phyloP scores from a whole-genome alignment of 1,139 yeast species.

The Saccharomyces uvarum region DNA sequence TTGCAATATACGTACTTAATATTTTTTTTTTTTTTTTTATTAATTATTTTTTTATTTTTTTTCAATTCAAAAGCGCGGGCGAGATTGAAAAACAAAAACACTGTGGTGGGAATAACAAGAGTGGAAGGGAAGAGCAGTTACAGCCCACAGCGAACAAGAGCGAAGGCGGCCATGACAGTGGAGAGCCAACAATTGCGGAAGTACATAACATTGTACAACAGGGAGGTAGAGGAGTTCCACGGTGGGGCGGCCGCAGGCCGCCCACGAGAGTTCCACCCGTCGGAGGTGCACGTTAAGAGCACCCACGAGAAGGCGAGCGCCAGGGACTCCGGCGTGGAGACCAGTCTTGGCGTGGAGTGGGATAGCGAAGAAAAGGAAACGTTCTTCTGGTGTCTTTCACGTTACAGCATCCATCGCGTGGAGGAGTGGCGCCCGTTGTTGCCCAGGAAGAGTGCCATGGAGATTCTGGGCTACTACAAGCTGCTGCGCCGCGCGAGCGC shows the following conservation, averaged over 20 bases:
- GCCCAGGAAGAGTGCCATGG: conserved; percentile 23
- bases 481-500: conserved; percentile 11
- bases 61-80: background rate
- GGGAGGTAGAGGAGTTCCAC: background rate
- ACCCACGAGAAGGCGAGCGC: conserved; percentile 1
- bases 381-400: conserved; percentile 25
- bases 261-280: background rate
- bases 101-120: background rate
- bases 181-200: background rate
- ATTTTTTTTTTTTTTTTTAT: background rate
- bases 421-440: conserved; percentile 25
- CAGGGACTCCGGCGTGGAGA: background rate
- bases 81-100: background rate
- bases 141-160: background rate
- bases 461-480: conserved; percentile 24
- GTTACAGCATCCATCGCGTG: conserved; percentile 28
- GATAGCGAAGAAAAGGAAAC: conserved; percentile 23
- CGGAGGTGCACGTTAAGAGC: background rate
- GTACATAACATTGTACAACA: background rate
- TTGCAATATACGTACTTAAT: background rate
- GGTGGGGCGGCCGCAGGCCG: background rate
- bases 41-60: background rate
- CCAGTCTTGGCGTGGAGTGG: conserved; percentile 25
- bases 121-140: background rate
- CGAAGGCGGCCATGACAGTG: background rate